Base-by-base conservation (phyloP, 768 basidiomycete species). In the Antrodiella citrinella region DNA sequence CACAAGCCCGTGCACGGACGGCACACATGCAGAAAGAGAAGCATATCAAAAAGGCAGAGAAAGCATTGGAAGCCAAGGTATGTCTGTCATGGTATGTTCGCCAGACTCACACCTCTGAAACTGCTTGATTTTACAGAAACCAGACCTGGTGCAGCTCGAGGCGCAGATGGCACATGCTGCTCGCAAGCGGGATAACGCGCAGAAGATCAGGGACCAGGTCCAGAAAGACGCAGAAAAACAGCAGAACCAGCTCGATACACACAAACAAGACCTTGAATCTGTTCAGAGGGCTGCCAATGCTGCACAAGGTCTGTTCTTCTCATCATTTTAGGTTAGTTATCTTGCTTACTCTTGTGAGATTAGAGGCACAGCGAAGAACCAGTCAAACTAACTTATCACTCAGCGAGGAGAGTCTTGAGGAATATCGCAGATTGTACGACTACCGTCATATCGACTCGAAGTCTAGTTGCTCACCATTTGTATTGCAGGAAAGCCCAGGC, bases 11-110 rank as follows among this genome's bases (percentile, higher is more conserved):
- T 63, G 82, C 84, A 4, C 76, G 89, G 15, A 77, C 82, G 7
- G 69, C 73, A 4, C 84, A 92, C 0, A 78, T 84, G 70, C 86
- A 87, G 68, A 83, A 86, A 56, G 93, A 99, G 67, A 86, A 84
- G 67, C 78, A 69, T 42, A 83, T 95, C 51, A 96, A 96, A 71
- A 89, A 86, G 65, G 85, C 85, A 1, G 94, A 97, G 67, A 97
- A 94, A 65, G 72, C 81, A 0, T 66, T 94, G 7, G 95, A 97
- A 51, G 80, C 75, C 13, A 91, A 89, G 72, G 93, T 86, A 30
- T 35, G 74, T 59, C 19, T 24, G 18, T 20, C 39, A 4, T 23
- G 38, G 23, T 38, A 38, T 38, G 35, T 38, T 38, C 18, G 41
- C 9, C 30, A 49, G 15, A 3, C 50, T 40, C 2, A 26, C 48